Conservation (phyloP, 495 filamentous ascomycete species). For the Aspergillus panamensis region DNA sequence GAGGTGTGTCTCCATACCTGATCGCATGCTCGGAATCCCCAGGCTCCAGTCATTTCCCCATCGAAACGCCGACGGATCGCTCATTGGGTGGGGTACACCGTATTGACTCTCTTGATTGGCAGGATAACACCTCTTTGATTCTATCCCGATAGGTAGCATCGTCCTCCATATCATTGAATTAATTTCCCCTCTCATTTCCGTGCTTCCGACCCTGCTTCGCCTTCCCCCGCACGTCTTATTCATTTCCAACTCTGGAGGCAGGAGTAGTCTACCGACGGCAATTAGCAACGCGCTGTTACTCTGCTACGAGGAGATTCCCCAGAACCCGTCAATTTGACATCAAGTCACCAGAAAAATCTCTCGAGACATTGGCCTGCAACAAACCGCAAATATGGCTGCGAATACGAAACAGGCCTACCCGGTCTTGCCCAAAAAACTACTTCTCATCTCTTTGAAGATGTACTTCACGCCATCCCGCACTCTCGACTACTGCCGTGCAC, state of each 20-base stretch:
- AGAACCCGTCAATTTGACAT: neutral
- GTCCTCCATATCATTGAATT: neutral
- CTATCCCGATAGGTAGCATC: neutral
- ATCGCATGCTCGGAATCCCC: neutral
- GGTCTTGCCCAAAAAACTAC: conserved; percentile 57
- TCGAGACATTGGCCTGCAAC: neutral
- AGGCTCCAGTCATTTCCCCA: conserved; percentile 10
- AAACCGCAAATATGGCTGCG: conserved; percentile 15
- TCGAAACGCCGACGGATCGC: neutral
- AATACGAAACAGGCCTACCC: conserved; percentile 31
- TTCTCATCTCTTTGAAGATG: conserved; percentile 81
- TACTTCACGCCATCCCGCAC: conserved; percentile 72
- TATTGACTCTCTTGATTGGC: too few relatives aligned
- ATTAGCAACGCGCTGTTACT: too few relatives aligned
- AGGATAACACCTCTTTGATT: neutral
- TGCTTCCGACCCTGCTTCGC: conserved; percentile 2
- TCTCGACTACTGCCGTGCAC: conserved; percentile 53
- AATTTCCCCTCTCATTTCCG: conserved; percentile 1
- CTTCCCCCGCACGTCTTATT: neutral
- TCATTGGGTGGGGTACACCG: too few relatives aligned
- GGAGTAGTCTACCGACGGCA: too few relatives aligned
- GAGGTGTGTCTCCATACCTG: conserved; percentile 3
- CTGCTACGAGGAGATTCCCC: neutral
- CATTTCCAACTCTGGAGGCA: too few relatives aligned
- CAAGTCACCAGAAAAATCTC: neutral